phyloP scores from a whole-genome alignment of 805 yeast genomes.

The Metschnikowia bowlesiae region DNA sequence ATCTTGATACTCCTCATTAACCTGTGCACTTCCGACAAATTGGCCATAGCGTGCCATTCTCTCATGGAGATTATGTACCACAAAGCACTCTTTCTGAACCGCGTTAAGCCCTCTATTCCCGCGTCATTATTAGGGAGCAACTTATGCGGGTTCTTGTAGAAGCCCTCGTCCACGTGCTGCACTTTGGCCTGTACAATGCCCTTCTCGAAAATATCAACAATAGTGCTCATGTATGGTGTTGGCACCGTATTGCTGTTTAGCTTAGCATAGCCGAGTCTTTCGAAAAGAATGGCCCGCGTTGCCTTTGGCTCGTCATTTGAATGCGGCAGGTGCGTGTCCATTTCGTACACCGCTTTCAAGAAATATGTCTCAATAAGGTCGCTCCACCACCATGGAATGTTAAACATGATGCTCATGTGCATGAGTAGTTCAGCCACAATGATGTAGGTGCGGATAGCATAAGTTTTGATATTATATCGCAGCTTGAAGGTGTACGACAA shows the following conservation, averaged over 20 bases:
- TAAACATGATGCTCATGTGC: slow-evolving; percentile 39
- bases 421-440: slow-evolving; percentile 68
- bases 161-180: slow-evolving; percentile 27
- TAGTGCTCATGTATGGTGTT: slow-evolving; percentile 4
- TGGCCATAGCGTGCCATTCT: slow-evolving; percentile 49
- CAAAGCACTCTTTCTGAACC: slow-evolving; percentile 69
- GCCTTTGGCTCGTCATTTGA: slow-evolving; percentile 41
- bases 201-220: slow-evolving; percentile 8
- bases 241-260: slow-evolving; percentile 13
- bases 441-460: slow-evolving; percentile 64
- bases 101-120: slow-evolving; percentile 48
- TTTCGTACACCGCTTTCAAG: slow-evolving; percentile 44
- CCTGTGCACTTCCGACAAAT: slow-evolving; percentile 22
- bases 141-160: slow-evolving; percentile 32
- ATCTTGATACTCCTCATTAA: slow-evolving; percentile 26
- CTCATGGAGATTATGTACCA: slow-evolving; percentile 74
- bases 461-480: slow-evolving; percentile 62
- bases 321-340: slow-evolving; percentile 39
- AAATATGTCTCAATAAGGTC: slow-evolving; percentile 41
- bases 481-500: slow-evolving; percentile 72
- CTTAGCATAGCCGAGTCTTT: slow-evolving; percentile 31
- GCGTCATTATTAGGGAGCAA: slow-evolving; percentile 32
- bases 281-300: slow-evolving; percentile 43
- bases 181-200: slow-evolving; percentile 7
- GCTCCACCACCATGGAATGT: slow-evolving; percentile 43